Conservation (phyloP, 177 flowering plant species). For the Vitis hybrid region DNA sequence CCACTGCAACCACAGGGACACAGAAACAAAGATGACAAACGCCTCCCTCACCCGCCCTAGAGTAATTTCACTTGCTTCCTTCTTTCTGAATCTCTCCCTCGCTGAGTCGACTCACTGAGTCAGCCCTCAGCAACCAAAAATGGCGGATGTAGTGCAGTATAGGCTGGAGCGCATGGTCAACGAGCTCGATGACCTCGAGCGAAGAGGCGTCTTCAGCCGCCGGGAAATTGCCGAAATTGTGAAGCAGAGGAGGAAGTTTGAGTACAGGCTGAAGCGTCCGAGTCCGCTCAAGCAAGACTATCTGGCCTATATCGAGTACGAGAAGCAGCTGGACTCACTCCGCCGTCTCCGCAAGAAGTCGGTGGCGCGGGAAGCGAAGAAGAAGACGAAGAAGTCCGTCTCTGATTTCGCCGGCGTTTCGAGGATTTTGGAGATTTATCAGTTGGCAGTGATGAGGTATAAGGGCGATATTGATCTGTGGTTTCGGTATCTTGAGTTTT, state of each 20-base stretch:
- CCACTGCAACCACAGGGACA: no score
- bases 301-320: slow-evolving; percentile 77
- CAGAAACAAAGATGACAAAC: no score
- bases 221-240: slow-evolving; percentile 71
- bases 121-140: slow-evolving; percentile 22
- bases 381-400: slow-evolving; percentile 47
- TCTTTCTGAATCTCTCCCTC: background rate
- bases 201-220: slow-evolving; percentile 19
- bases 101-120: background rate
- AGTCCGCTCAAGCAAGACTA: slow-evolving; percentile 75
- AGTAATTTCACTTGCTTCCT: background rate
- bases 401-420: slow-evolving; percentile 64
- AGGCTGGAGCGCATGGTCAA: slow-evolving; percentile 76
- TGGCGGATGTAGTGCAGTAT: slow-evolving; percentile 94
- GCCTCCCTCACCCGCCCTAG: no score
- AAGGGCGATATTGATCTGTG: slow-evolving; percentile 88
- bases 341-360: slow-evolving; percentile 61
- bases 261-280: slow-evolving; percentile 85
- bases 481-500: slow-evolving; percentile 88
- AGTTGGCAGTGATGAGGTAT: slow-evolving; percentile 51
- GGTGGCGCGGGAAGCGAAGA: slow-evolving; percentile 27
- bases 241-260: slow-evolving; percentile 75
- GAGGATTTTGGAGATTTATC: slow-evolving; percentile 59
- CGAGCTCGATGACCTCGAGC: slow-evolving; percentile 84
- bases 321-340: slow-evolving; percentile 68